A percentile compares a stretch with the other conserved stretches of the same genome.
Conservation (phyloP, 768 basidiomycete genomes). For the Tulasnella sp. region DNA sequence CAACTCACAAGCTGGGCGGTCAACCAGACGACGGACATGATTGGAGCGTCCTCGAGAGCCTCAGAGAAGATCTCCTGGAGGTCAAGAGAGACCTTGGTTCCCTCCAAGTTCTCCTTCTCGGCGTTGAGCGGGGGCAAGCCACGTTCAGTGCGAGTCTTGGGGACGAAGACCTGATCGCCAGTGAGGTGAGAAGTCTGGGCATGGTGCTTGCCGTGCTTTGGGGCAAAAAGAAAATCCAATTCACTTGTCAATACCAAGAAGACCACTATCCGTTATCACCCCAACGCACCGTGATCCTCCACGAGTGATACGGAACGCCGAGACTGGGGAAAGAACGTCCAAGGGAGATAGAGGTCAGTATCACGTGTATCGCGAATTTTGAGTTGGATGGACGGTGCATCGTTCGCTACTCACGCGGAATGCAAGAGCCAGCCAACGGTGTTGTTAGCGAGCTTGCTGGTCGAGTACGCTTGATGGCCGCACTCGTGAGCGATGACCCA, state of each 20-base stretch:
- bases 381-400: not conserved
- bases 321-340: slow-evolving; percentile 36
- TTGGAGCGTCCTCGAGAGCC: slow-evolving; percentile 83
- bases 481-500: slow-evolving; percentile 96
- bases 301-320: slow-evolving; percentile 93
- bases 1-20: slow-evolving; percentile 47
- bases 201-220: slow-evolving; percentile 79
- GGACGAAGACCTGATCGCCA: slow-evolving; percentile 93
- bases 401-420: slow-evolving; percentile 47
- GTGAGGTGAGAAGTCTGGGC: slow-evolving; percentile 89
- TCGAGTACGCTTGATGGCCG: slow-evolving; percentile 93
- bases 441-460: slow-evolving; percentile 86
- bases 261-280: not conserved
- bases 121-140: slow-evolving; percentile 56
- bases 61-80: slow-evolving; percentile 68
- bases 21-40: slow-evolving; percentile 46
- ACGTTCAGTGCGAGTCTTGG: slow-evolving; percentile 63
- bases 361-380: slow-evolving; percentile 17
- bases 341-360: not conserved
- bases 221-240: not conserved
- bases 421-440: slow-evolving; percentile 86
- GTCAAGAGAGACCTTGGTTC: slow-evolving; percentile 51
- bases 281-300: slow-evolving; percentile 58
- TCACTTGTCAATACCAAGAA: too few relatives aligned
- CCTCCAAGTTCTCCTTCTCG: slow-evolving; percentile 50